phyloP scores from a whole-genome alignment of 352 stramenopile species.

The Globisporangium takayamanum region DNA sequence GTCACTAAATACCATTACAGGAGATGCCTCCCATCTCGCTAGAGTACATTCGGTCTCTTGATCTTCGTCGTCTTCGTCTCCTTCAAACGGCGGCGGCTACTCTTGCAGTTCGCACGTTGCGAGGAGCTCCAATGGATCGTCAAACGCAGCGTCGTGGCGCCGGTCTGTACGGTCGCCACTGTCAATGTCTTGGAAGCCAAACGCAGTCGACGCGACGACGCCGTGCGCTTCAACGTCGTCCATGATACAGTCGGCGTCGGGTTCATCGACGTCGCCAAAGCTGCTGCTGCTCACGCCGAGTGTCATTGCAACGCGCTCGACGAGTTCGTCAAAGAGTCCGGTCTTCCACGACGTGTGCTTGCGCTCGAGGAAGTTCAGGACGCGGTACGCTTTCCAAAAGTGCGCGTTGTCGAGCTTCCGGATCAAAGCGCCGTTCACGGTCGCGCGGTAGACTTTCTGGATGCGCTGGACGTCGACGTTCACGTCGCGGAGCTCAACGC shows the following conservation, averaged over 20 bases:
- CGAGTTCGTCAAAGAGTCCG: slow-evolving; percentile 72
- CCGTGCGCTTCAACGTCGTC: slow-evolving; percentile 31
- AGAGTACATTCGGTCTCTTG: slow-evolving; percentile 18
- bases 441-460: slow-evolving; percentile 91
- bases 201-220: slow-evolving; percentile 18
- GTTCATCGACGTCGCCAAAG: neutral
- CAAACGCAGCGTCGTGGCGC: slow-evolving; percentile 16
- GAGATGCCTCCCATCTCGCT: slow-evolving; percentile 16
- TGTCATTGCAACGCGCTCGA: slow-evolving; percentile 57
- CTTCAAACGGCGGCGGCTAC: slow-evolving; percentile 5
- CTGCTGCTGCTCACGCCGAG: slow-evolving; percentile 24
- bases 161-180: neutral
- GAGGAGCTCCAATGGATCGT: slow-evolving; percentile 27
- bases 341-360: slow-evolving; percentile 77
- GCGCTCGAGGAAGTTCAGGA: slow-evolving; percentile 66
- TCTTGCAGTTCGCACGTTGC: slow-evolving; percentile 25
- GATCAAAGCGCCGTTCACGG: slow-evolving; percentile 62
- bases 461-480: slow-evolving; percentile 95
- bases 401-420: slow-evolving; percentile 82
- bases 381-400: slow-evolving; percentile 73
- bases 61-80: neutral
- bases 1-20: slow-evolving; percentile 21
- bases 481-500: slow-evolving; percentile 87
- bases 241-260: slow-evolving; percentile 26
- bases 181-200: slow-evolving; percentile 13